Evolutionary conservation across 495 filamentous ascomycete species (phyloP), one percentile per base, ranked within the genome.

Genomic region (Penicillium bialowiezense): DNA sequence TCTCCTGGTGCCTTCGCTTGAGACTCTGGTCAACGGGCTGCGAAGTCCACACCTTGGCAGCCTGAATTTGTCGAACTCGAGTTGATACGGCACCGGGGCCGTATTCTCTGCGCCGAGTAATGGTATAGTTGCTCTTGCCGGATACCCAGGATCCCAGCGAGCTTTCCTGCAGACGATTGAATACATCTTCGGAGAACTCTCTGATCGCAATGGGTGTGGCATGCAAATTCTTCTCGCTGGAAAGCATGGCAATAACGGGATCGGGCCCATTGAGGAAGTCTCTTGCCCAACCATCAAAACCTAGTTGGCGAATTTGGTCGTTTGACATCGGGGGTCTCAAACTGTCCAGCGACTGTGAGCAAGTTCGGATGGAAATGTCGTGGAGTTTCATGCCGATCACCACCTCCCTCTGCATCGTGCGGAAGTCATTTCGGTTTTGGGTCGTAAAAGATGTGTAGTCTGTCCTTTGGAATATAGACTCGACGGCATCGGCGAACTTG

Each of bases 191-290:
- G 2, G 65, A 78, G 24, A 89, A 79, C 19, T 89, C 81, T n/a
- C 56, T 60, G 34, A 81, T 66, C 12, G 78, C 69, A 31, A 95
- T 73, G 0, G 78, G 86, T 1, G 85, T 86, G n/a, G 70, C 65
- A 54, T 95, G 81, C 2, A 97, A 53, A 18, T 65, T 72, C 17
- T 72, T 73, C 42, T 87, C 83, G 19, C 76, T 75, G 58, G 89
- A 96, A 24, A 99, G 78, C 85, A 95, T 90, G 18, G 89, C 83
- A 23, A 97, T 68, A 2, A 99, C 88, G 3, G 89, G 82, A 13
- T 88, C 87, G 1, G 93, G 93, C 0, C 91, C 93, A 19, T 80
- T 75, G 9, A 99, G 59, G 45, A 74, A 88, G 55, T 97, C 85
- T 3, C 85, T 72, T 4, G 87, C 82, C 75, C 86, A 96, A 8